Percentiles rank a stretch among this genome's conserved stretches.
These are phyloP conservation scores for Hyphodiscus sp. DNA, from an alignment of 2,329 filamentous ascomycete genomes.

Conservation along the genomic window DNA sequence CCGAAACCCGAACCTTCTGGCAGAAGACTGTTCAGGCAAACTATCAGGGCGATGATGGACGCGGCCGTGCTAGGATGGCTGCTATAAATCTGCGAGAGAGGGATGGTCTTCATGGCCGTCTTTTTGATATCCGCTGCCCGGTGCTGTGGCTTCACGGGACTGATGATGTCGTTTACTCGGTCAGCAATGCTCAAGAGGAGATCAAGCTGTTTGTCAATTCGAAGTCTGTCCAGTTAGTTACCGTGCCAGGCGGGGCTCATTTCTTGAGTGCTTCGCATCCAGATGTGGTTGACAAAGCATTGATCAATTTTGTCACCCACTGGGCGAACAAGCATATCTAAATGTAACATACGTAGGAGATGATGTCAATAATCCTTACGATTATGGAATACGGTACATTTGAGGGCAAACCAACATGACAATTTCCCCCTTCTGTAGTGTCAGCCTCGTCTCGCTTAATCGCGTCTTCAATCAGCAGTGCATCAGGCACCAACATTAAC, in stretches of 20 bases:
- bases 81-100: slow-evolving; percentile 39
- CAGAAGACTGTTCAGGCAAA: slow-evolving; percentile 38
- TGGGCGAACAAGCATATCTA: not conserved
- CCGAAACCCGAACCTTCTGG: slow-evolving; percentile 40
- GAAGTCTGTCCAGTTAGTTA: slow-evolving; percentile 36
- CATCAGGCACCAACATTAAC: too few relatives aligned
- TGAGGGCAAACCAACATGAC: too few relatives aligned
- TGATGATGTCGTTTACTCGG: slow-evolving; percentile 39
- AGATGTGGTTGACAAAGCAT: slow-evolving; percentile 7
- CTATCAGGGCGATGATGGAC: slow-evolving; percentile 44
- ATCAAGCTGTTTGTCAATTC: slow-evolving; percentile 44
- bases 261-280: slow-evolving; percentile 37
- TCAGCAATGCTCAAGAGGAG: slow-evolving; percentile 38
- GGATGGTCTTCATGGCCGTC: slow-evolving; percentile 40
- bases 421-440: too few relatives aligned
- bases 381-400: too few relatives aligned
- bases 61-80: slow-evolving; percentile 42
- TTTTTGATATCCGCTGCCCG: slow-evolving; percentile 43
- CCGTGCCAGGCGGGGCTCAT: slow-evolving; percentile 41
- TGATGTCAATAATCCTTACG: too few relatives aligned
- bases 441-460: too few relatives aligned
- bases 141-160: slow-evolving; percentile 42
- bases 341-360: too few relatives aligned
- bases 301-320: slow-evolving; percentile 10
- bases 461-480: too few relatives aligned